Percentiles rank a stretch among this genome's conserved stretches.
Conservation (phyloP, 192 early-diverging fungal species). For the Gaertneriomyces sp. region DNA sequence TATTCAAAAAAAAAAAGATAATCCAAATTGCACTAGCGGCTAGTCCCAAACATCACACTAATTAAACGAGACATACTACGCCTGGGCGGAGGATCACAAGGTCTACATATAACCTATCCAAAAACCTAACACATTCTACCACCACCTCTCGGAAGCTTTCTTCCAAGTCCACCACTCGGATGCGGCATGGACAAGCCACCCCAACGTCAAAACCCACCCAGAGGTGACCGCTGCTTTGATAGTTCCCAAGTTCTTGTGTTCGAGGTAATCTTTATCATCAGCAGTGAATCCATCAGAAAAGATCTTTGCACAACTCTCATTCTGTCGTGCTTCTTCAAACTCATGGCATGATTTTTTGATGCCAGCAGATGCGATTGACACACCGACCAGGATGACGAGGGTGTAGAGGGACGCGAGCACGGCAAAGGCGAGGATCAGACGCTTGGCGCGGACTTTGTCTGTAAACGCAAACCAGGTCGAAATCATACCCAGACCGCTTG, state of each 20-base stretch:
- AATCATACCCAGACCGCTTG: conserved; percentile 5
- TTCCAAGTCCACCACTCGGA: conserved; percentile 28
- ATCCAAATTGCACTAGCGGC: too few species aligned
- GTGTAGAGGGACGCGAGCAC: conserved; percentile 16
- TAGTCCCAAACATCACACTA: too few species aligned
- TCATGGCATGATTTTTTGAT: conserved; percentile 11
- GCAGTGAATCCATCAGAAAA: conserved; percentile 15
- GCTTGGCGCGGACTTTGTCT: conserved; percentile 15
- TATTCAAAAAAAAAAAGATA: too few species aligned
- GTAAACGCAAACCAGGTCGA: conserved; percentile 1
- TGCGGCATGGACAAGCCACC: conserved; percentile 18
- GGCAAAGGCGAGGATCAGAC: conserved; percentile 24
- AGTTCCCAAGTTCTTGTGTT: conserved; percentile 13
- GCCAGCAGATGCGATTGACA: conserved; percentile 17
- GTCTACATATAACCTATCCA: too few species aligned
- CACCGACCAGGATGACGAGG: conserved; percentile 19
- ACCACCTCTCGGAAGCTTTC: conserved; percentile 20
- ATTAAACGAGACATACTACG: too few species aligned
- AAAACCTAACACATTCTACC: conserved; percentile 3
- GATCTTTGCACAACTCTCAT: conserved; percentile 3
- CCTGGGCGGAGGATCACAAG: too few species aligned
- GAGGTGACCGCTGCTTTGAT: conserved; percentile 13
- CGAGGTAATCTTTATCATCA: background rate
- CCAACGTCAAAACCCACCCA: conserved; percentile 11
- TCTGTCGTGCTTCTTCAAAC: conserved; percentile 9